Conservation (phyloP, 495 filamentous ascomycete species). For the Penicillium parvum region DNA sequence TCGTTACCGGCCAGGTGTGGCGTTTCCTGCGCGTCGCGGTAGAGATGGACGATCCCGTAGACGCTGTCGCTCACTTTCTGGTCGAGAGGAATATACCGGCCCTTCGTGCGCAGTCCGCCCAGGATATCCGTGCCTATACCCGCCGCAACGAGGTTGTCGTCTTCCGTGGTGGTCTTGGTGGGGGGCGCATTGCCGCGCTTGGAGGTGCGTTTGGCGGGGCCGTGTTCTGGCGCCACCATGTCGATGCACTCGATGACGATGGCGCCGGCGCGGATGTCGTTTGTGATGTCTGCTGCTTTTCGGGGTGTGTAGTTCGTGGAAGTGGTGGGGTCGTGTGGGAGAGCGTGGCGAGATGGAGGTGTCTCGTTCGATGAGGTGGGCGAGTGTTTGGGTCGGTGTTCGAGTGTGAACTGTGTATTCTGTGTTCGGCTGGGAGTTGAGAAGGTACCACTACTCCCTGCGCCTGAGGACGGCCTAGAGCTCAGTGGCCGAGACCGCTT, state of each 20-base stretch:
- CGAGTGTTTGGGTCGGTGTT: conserved; percentile 1
- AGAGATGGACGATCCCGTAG: conserved; percentile 92
- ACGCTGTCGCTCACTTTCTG: conserved; percentile 75
- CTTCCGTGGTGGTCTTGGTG: too few relatives aligned
- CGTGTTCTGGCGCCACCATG: conserved; percentile 45
- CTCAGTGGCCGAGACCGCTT: conserved; percentile 19
- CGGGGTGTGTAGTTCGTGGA: conserved; percentile 2
- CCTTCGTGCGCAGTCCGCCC: conserved; percentile 65
- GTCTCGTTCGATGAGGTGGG: background rate
- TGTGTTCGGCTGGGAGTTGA: background rate
- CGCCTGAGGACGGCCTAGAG: conserved; percentile 5
- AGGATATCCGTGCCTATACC: conserved; percentile 49
- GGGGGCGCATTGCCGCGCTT: conserved; percentile 8
- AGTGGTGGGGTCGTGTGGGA: conserved; percentile 13
- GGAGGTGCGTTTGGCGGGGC: conserved; percentile 11
- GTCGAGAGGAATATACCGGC: conserved; percentile 69
- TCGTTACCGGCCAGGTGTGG: conserved; percentile 36
- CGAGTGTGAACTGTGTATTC: background rate
- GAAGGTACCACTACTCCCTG: background rate
- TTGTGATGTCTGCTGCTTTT: conserved; percentile 17
- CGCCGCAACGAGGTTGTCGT: conserved; percentile 37
- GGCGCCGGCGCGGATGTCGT: conserved; percentile 61
- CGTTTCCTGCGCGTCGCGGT: conserved; percentile 78
- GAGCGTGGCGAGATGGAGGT: background rate
- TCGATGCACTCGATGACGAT: conserved; percentile 66